A percentile compares a stretch with the other conserved stretches of the same genome.
Conservation (phyloP, 78 protist species). For the Monocercomonoides exilis region DNA sequence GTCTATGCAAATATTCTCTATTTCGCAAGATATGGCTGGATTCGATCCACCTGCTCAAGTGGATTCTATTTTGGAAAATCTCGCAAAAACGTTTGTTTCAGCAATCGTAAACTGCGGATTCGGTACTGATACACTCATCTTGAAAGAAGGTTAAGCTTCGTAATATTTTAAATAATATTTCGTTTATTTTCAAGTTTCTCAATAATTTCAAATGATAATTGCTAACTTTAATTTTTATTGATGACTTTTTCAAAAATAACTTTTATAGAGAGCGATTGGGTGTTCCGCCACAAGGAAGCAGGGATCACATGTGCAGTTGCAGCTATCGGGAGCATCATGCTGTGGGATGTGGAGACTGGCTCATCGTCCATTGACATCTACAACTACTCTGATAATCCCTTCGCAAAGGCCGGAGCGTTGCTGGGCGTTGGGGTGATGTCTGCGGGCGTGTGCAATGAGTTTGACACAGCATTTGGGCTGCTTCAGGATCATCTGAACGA, state of each 20-base stretch:
- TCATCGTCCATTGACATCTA: slow-evolving; percentile 50
- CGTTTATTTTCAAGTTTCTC: not conserved
- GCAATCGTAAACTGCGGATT: slow-evolving; percentile 90
- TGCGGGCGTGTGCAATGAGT: slow-evolving; percentile 63
- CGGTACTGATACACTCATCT: slow-evolving; percentile 78
- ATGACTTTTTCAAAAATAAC: not conserved
- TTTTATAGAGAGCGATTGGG: not conserved
- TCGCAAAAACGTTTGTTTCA: slow-evolving; percentile 85
- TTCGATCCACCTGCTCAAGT: slow-evolving; percentile 23
- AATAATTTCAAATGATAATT: not conserved
- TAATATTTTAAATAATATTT: not conserved
- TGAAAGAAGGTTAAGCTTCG: slow-evolving; percentile 44
- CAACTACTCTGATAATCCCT: slow-evolving; percentile 51
- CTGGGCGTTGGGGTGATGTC: slow-evolving; percentile 76
- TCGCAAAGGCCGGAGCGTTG: slow-evolving; percentile 87
- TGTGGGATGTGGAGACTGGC: slow-evolving; percentile 15
- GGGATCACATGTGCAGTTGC: slow-evolving; percentile 14
- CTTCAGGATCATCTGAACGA: slow-evolving; percentile 39
- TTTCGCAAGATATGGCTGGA: not conserved
- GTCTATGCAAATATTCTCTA: no score
- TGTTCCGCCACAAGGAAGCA: slow-evolving; percentile 10
- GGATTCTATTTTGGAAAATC: slow-evolving; percentile 70
- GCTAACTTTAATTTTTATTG: not conserved
- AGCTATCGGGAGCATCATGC: not conserved
- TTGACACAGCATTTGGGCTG: slow-evolving; percentile 80